Evolutionary conservation across 2,329 filamentous ascomycete species (phyloP).

Genomic region (Blastomyces emzantsi): DNA sequence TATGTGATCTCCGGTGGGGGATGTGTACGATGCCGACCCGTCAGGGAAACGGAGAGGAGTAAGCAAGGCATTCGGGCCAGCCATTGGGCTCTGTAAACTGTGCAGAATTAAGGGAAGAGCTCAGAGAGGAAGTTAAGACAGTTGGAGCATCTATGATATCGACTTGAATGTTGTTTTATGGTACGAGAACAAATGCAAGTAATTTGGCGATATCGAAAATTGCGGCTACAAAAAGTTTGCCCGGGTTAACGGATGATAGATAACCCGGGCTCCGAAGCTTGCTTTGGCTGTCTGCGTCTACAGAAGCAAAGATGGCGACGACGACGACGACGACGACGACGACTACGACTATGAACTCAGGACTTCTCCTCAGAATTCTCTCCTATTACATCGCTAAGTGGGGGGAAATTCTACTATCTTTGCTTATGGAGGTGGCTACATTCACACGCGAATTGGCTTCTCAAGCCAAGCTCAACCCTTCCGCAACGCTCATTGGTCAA

Average conservation of each 20-base stretch:
- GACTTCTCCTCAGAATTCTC: background rate
- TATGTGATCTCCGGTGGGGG: constrained; percentile 59
- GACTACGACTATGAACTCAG: background rate
- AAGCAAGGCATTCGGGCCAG: constrained; percentile 28
- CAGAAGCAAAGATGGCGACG: background rate
- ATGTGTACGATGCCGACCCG: constrained; percentile 36
- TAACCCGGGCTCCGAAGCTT: background rate
- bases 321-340: background rate
- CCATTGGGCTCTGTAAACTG: constrained; percentile 21
- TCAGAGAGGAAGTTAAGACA: background rate
- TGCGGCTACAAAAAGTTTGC: background rate
- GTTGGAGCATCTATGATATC: constrained; percentile 6
- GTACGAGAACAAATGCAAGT: background rate
- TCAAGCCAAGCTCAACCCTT: background rate
- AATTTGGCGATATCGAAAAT: background rate
- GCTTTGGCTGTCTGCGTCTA: background rate
- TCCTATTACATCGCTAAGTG: background rate
- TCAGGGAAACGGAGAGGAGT: constrained; percentile 30
- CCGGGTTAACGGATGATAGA: background rate
- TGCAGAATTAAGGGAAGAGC: background rate
- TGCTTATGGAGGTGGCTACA: background rate
- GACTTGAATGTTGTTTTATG: background rate
- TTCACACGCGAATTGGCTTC: background rate
- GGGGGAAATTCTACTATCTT: background rate
- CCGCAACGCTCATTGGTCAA: background rate